Evolutionary conservation across 2,329 filamentous ascomycete genomes (phyloP), one percentile per base, ranked within the genome.

Genomic region (Sphaceloma murrayae): DNA sequence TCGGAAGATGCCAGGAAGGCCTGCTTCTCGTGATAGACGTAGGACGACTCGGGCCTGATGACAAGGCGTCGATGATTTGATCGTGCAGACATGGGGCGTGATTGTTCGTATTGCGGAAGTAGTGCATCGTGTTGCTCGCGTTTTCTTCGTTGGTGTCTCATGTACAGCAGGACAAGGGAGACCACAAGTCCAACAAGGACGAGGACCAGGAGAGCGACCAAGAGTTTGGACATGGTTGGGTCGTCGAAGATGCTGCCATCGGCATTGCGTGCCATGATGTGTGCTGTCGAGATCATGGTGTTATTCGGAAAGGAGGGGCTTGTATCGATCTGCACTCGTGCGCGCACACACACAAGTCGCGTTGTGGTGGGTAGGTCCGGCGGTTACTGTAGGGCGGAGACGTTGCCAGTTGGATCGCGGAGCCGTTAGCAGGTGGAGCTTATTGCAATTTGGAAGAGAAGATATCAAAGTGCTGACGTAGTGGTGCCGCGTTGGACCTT

Each of bases 1-100:
- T 74, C 71, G 22, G 84, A 82, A 64, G 84, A 84, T 52, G 79
- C 74, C 53, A 89, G 77, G 66, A 93, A 79, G 52, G 78, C 78
- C 59, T 81, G 78, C 65, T 91, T 86, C 62, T 85, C 80, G 56
- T 83, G 78, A 61, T 86, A 83, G 56, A 91, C 76, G 49, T 86
- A 74, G 53, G 91, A 73, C 49, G 74, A 74, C 47, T 85, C 85
- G 33, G 58, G 46, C 56, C 61, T 49, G 49, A 79, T 75, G 19
- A 75, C 80, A 11, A 78, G 62, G 46, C 75, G 74, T 52, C 75
- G 77, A 52, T 74, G 67, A 56, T 69, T 65, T 52, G 65, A 56
- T 48, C 67, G 60, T 57, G 70, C 67, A 18, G 42, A 45, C 42
- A 27, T 34, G 21, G 42, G 42, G 17, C 42, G 42, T 7, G 18